Evolutionary conservation across 192 early-diverging fungal species (phyloP), one percentile per base, ranked within the genome.

Genomic region (Coemansia sp.): DNA sequence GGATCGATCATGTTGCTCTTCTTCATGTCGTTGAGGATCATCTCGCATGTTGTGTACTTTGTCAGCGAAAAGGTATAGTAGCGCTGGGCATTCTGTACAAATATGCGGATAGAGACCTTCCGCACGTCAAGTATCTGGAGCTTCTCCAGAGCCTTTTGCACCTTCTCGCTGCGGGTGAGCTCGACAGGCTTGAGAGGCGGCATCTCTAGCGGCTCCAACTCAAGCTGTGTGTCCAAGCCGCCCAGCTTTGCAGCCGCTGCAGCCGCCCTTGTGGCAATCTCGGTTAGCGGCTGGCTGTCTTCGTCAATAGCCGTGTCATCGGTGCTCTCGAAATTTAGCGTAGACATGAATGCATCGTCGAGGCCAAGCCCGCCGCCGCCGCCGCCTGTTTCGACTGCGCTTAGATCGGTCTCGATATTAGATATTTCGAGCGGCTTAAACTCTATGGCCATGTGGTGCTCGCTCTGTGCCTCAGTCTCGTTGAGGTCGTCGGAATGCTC

Each of bases 1-100:
- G 65, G 37, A 20, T 80, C 69, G 10, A 87, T 68, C 39, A 83
- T 70, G n/a, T 67, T 76, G 40, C 76, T 78, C 46, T 83, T 65
- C 35, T 81, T 72, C 46, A 94, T 65, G 54, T 89, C 85, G 23
- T 83, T 57, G 14, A 94, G 59, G 7, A 91, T 79, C 61, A 85
- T 79, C 25, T 85, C 79, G 25, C 87, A 79, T 1, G 87, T 85
- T 58, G 88, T 84, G 29, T 81, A 72, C 38, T 83, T 75, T 5
- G 86, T 91, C 40, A 95, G 53, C 41, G 88, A 79, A 17, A 93
- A 56, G n/a, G 83, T 88, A 63, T 89, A 87, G 76, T 85, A 89
- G 24, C 83, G 78, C 17, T 60, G 71, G 2, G 83, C 82, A 49
- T 93, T 87, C 35, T 88, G 81, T 44, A 98, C 87, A 55, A 91